These are phyloP conservation scores for Rhodotorula sp. DNA, from an alignment of 1,284 basidiomycete genomes.

Conservation along the genomic window DNA sequence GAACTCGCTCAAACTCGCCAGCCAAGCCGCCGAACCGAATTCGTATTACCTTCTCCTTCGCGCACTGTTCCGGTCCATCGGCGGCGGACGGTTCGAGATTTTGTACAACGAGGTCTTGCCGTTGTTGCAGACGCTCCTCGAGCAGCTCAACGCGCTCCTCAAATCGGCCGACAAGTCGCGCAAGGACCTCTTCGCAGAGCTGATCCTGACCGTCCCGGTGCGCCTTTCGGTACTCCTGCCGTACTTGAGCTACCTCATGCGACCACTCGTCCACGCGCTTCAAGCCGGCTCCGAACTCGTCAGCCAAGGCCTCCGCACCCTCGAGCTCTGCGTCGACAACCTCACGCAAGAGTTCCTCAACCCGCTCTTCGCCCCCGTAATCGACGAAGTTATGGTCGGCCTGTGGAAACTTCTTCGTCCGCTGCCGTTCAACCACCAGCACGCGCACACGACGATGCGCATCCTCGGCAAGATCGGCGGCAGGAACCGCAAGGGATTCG, in stretches of 20 bases:
- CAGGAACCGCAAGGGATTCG: constrained; percentile 81
- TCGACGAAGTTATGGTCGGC: constrained; percentile 92
- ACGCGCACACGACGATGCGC: constrained; percentile 92
- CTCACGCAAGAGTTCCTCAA: constrained; percentile 97
- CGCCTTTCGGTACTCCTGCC: constrained; percentile 94
- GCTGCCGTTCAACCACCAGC: constrained; percentile 82
- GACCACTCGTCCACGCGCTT: constrained; percentile 87
- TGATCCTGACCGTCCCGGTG: constrained; percentile 94
- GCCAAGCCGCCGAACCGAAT: constrained; percentile 83
- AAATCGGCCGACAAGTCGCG: constrained; percentile 59
- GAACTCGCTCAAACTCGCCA: constrained; percentile 92
- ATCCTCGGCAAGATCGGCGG: constrained; percentile 97
- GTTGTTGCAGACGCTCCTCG: constrained; percentile 93
- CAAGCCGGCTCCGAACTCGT: constrained; percentile 85
- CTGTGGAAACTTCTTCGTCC: constrained; percentile 88
- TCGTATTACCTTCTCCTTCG: constrained; percentile 95
- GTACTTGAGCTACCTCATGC: constrained; percentile 94
- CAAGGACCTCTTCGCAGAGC: constrained; percentile 92
- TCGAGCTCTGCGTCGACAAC: constrained; percentile 99
- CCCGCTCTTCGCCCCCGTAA: constrained; percentile 88
- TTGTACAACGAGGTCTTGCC: constrained; percentile 97
- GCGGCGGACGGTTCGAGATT: constrained; percentile 92
- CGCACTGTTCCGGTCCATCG: constrained; percentile 93
- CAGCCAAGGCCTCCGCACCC: constrained; percentile 90
- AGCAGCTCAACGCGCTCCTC: constrained; percentile 89